Percentiles rank a stretch among this genome's conserved stretches.
These are phyloP conservation scores for Penicillium mononematosum DNA, from an alignment of 495 filamentous ascomycete genomes.

Conservation along the genomic window DNA sequence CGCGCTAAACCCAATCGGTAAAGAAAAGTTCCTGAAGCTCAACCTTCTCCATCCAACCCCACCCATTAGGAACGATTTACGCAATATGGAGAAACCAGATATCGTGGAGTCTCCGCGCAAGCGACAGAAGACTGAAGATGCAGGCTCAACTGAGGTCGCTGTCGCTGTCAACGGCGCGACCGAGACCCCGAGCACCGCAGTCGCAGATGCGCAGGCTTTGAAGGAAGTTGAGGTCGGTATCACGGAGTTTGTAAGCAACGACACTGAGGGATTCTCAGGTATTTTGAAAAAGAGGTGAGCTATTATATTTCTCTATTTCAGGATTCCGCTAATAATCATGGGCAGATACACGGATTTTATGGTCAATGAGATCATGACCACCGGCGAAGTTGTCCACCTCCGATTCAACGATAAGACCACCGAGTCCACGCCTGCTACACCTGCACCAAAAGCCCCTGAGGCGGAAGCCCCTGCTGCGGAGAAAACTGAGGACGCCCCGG, in stretches of 20 bases:
- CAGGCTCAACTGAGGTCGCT: conserved; percentile 11
- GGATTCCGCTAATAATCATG: conserved; percentile 5
- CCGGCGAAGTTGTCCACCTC: conserved; percentile 79
- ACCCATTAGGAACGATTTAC: conserved; percentile 7
- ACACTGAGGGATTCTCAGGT: conserved; percentile 52
- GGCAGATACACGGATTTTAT: conserved; percentile 89
- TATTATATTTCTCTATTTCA: neutral
- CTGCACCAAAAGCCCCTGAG: conserved; percentile 5
- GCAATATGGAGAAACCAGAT: conserved; percentile 44
- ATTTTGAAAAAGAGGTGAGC: conserved; percentile 59
- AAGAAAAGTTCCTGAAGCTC: conserved; percentile 25
- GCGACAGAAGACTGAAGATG: conserved; percentile 42
- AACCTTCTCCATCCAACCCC: conserved; percentile 6
- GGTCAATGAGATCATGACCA: conserved; percentile 84
- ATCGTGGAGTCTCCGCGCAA: conserved; percentile 45
- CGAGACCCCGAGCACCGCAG: conserved; percentile 14
- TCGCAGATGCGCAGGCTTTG: conserved; percentile 31
- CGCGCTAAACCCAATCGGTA: conserved; percentile 24
- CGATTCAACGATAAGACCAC: conserved; percentile 39
- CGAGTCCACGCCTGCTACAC: conserved; percentile 7
- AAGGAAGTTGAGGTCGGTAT: conserved; percentile 58
- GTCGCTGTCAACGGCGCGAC: conserved; percentile 19
- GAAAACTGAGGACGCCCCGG: conserved; percentile 7
- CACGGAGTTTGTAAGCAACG: conserved; percentile 50
- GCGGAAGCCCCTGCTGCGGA: conserved; percentile 1